A percentile compares a stretch with the other conserved stretches of the same genome.
Conservation (phyloP, 2,329 filamentous ascomycete species). For the Clonostachys rosea region DNA sequence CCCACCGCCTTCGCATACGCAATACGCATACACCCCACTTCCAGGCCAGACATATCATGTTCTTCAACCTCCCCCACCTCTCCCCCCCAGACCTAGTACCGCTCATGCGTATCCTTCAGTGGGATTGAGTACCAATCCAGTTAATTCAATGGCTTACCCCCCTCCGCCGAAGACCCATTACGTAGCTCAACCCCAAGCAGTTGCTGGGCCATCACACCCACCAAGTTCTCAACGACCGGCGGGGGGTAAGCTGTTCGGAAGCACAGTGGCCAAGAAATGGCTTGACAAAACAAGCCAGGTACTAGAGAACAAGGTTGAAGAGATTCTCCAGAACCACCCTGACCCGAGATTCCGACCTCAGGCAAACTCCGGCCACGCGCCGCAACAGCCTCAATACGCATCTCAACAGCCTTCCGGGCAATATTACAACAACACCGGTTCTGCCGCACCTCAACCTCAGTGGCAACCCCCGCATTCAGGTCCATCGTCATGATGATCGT, state of each 20-base stretch:
- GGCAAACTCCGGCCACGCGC: too few species aligned
- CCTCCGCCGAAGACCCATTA: slow-evolving; percentile 24
- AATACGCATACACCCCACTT: too few species aligned
- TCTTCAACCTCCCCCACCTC: slow-evolving; percentile 1
- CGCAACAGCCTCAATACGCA: slow-evolving; percentile 1
- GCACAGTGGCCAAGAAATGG: slow-evolving; percentile 11
- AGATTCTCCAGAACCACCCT: slow-evolving; percentile 5
- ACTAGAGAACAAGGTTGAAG: slow-evolving; percentile 10
- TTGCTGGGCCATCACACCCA: background rate
- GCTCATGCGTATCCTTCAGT: background rate
- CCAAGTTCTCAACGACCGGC: background rate
- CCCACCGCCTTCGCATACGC: too few species aligned
- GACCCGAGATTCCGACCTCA: slow-evolving; percentile 1
- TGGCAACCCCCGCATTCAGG: too few species aligned
- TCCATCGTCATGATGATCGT: too few species aligned
- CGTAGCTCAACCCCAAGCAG: slow-evolving; percentile 10
- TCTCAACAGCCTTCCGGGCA: too few species aligned
- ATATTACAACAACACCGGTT: too few species aligned
- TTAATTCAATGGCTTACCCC: slow-evolving; percentile 15
- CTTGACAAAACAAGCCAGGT: slow-evolving; percentile 14
- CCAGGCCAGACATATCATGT: too few species aligned
- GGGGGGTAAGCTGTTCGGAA: slow-evolving; percentile 8
- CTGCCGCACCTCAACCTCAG: too few species aligned
- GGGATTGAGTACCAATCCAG: slow-evolving; percentile 11
- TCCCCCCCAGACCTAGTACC: slow-evolving; percentile 5